Evolutionary conservation across 371 early-diverging fungal genomes (phyloP).

Genomic region (Mucor indicus): DNA sequence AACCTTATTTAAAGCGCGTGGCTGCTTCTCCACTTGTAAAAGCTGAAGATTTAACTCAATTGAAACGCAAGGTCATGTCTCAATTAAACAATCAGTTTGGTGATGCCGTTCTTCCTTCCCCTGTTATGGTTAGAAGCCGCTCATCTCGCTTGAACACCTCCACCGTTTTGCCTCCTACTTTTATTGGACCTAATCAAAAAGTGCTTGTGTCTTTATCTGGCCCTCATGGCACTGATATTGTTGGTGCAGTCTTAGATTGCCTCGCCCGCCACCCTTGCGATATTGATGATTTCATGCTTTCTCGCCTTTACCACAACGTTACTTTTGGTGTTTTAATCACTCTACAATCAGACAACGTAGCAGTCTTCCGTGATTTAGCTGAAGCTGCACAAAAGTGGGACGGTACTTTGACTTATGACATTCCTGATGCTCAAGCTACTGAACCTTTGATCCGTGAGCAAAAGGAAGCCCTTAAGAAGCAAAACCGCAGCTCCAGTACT

Average conservation of each 20-base stretch:
- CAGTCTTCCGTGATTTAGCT: constrained; percentile 73
- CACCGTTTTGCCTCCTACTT: constrained; percentile 31
- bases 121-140: constrained; percentile 27
- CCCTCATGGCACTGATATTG: constrained; percentile 87
- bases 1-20: constrained; percentile 71
- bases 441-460: constrained; percentile 40
- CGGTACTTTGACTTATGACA: constrained; percentile 74
- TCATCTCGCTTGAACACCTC: constrained; percentile 20
- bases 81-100: constrained; percentile 33
- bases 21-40: constrained; percentile 61
- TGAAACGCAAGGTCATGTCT: constrained; percentile 68
- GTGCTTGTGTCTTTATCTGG: constrained; percentile 76
- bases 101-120: constrained; percentile 19
- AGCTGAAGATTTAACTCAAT: constrained; percentile 52
- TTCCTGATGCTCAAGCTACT: constrained; percentile 68
- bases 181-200: constrained; percentile 58
- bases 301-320: constrained; percentile 84
- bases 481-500: constrained; percentile 20
- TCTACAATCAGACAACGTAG: constrained; percentile 64
- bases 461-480: constrained; percentile 28
- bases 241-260: constrained; percentile 74
- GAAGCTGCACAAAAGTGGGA: constrained; percentile 80
- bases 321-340: constrained; percentile 82
- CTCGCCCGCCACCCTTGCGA: constrained; percentile 67
- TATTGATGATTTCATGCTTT: constrained; percentile 79